Evolutionary conservation across 495 filamentous ascomycete genomes (phyloP).

Genomic region (Neurospora sp.): DNA sequence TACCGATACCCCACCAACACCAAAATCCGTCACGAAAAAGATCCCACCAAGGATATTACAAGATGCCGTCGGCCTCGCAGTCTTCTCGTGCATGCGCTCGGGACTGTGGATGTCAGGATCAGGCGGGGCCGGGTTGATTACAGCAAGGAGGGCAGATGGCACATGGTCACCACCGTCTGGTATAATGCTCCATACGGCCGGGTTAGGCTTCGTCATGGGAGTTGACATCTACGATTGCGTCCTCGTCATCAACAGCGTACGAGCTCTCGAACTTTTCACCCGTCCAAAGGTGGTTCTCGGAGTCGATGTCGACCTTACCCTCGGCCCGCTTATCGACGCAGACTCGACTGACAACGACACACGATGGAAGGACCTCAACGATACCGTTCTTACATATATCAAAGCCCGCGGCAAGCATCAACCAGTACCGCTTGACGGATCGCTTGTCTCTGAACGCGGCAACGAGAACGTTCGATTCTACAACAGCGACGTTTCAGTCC

Average conservation of each 20-base stretch:
- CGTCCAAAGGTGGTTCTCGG: constrained; percentile 68
- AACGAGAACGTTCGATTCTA: constrained; percentile 91
- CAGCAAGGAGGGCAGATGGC: constrained; percentile 70
- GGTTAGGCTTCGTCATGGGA: constrained; percentile 77
- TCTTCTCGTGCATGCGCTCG: constrained; percentile 90
- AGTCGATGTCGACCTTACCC: constrained; percentile 63
- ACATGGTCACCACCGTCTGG: constrained; percentile 84
- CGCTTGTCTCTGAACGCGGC: constrained; percentile 69
- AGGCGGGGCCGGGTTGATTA: constrained; percentile 71
- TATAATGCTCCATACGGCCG: constrained; percentile 78
- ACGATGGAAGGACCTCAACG: constrained; percentile 45
- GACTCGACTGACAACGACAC: constrained; percentile 66
- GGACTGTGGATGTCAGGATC: constrained; percentile 87
- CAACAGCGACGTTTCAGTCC: constrained; percentile 57
- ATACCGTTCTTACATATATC: constrained; percentile 77
- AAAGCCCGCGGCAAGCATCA: constrained; percentile 81
- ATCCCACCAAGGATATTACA: constrained; percentile 75
- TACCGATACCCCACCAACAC: constrained; percentile 23
- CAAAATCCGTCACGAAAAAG: constrained; percentile 57
- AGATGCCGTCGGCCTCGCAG: constrained; percentile 75
- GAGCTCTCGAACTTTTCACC: constrained; percentile 72
- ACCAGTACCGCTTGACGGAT: constrained; percentile 74
- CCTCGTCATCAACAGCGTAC: constrained; percentile 74
- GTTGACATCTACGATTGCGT: constrained; percentile 93
- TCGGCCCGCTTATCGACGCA: constrained; percentile 70